Conservation (phyloP, 2,329 filamentous ascomycete genomes). For the Chaetomiaceae sp. region DNA sequence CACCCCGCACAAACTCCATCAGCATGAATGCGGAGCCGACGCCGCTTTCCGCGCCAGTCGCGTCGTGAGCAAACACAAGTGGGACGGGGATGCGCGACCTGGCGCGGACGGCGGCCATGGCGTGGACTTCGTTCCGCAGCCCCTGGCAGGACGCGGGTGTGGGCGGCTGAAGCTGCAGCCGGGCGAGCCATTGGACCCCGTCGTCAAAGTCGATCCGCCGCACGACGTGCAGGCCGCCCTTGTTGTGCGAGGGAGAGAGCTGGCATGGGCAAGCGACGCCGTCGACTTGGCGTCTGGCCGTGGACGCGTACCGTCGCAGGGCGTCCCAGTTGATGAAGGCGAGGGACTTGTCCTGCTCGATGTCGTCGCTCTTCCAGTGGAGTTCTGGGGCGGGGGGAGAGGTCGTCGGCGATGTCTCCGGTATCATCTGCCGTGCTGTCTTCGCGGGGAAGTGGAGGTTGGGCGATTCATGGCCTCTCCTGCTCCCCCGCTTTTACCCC, state of each 20-base stretch:
- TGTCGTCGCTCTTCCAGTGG: neutral
- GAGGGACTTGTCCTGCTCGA: neutral
- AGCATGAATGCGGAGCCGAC: neutral
- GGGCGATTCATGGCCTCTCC: too few relatives aligned
- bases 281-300: neutral
- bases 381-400: neutral
- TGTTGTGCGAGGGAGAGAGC: slow-evolving; percentile 1
- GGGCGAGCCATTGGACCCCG: neutral
- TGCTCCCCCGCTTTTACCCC: too few relatives aligned
- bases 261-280: neutral
- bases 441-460: too few relatives aligned
- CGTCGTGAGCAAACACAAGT: neutral
- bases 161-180: neutral
- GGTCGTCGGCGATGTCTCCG: too few relatives aligned
- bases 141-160: neutral
- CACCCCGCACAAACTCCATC: neutral
- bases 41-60: neutral
- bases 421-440: too few relatives aligned
- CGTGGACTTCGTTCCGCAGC: neutral
- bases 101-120: neutral
- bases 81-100: neutral
- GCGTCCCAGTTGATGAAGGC: neutral
- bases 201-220: neutral
- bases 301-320: neutral
- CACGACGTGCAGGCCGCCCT: neutral